Conservation (phyloP, 2,329 filamentous ascomycete species). For the Furcasterigmium sp. region DNA sequence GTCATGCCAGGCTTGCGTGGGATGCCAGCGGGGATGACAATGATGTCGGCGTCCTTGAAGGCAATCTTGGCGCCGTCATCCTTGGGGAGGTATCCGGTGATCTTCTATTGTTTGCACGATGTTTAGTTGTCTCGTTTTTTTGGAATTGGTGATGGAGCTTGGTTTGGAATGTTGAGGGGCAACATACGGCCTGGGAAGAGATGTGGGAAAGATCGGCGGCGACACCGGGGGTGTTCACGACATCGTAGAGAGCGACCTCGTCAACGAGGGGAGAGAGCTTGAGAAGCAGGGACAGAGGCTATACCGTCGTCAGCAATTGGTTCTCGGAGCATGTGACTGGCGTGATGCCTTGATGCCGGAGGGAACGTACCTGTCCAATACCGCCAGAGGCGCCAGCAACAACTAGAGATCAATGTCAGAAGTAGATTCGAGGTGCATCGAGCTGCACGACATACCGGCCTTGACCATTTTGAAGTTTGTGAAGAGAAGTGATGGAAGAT, state of each 20-base stretch:
- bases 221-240: conserved; percentile 96
- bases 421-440: background rate
- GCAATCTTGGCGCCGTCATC: conserved; percentile 82
- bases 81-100: conserved; percentile 81
- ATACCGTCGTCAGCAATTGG: conserved; percentile 2
- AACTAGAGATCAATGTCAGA: conserved; percentile 32
- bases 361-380: conserved; percentile 80
- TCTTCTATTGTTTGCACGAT: conserved; percentile 50
- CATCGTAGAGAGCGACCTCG: conserved; percentile 97
- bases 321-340: background rate
- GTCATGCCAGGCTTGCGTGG: conserved; percentile 99
- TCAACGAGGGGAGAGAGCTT: conserved; percentile 85
- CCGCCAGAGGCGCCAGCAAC: conserved; percentile 97
- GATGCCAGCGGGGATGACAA: conserved; percentile 97
- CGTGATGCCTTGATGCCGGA: background rate
- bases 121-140: background rate
- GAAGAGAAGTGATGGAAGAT: conserved; percentile 8
- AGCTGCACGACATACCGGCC: conserved; percentile 43
- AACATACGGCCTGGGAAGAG: conserved; percentile 72
- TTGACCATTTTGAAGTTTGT: conserved; percentile 52
- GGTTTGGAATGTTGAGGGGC: conserved; percentile 3
- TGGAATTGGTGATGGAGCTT: too few relatives aligned
- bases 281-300: conserved; percentile 95
- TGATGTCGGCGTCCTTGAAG: conserved; percentile 88
- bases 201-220: conserved; percentile 97